Percentiles rank a stretch among this genome's conserved stretches.
phyloP scores from a whole-genome alignment of 768 basidiomycete genomes.

The Wakefieldia striispora region DNA sequence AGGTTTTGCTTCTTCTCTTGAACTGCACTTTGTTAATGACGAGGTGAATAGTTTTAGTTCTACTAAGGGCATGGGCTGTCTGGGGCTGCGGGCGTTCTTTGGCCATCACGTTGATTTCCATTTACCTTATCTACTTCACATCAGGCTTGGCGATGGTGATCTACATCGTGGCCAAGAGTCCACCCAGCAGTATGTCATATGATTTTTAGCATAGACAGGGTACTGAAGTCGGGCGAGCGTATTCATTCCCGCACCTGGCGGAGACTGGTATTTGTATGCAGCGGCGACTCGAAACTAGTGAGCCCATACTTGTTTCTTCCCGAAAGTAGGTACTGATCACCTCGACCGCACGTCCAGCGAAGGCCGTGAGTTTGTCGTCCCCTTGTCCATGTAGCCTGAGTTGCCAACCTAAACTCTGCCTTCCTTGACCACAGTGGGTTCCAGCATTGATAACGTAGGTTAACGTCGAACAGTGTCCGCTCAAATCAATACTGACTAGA shows the following conservation, averaged over 20 bases:
- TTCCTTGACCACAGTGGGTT: not conserved
- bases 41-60: slow-evolving; percentile 8
- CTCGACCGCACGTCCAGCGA: not conserved
- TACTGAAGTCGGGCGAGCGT: not conserved
- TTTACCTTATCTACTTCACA: slow-evolving; percentile 5
- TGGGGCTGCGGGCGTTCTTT: slow-evolving; percentile 7
- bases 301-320: no score
- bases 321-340: no score
- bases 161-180: not conserved
- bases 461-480: not conserved
- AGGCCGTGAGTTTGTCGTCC: not conserved
- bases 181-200: not conserved
- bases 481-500: not conserved
- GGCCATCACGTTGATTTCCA: not conserved
- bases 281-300: no score
- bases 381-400: no score
- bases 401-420: not conserved
- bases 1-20: not conserved
- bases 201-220: not conserved
- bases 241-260: not conserved
- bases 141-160: not conserved
- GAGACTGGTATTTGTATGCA: not conserved
- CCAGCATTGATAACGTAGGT: not conserved
- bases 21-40: not conserved
- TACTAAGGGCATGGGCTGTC: slow-evolving; percentile 17